Evolutionary conservation across 352 stramenopile genomes (phyloP), one percentile per base, ranked within the genome.

Genomic region (Phytopythium delawarense): DNA sequence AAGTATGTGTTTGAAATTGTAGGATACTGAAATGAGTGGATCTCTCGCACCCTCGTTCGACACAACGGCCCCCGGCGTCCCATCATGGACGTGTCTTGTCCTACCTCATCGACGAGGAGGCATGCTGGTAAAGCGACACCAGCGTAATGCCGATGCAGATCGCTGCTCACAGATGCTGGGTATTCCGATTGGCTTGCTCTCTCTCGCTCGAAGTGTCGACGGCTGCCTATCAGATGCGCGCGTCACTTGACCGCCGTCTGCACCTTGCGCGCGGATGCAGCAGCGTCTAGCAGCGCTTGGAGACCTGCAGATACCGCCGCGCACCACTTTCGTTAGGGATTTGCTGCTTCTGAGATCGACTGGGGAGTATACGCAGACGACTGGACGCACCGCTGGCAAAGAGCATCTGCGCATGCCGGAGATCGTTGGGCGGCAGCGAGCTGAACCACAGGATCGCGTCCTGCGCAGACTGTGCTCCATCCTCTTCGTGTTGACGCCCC

Each of bases 361-460:
- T 15, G 35, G 35, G 35, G 12, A 40, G 35, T 40, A 34, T 18
- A 30, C 2, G 34, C 35, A 40, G 35, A 40, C 2, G 7, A 40
- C 35, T 8, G 0, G 56, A 63, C 79, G 39, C 63, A 91, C 81
- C 78, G 55, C 56, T 81, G 15, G 62, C 61, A 45, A 91, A 91
- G 44, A 83, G 65, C 48, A 81, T 81, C 46, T 91, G 79, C 13
- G 81, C 76, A 50, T 84, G 66, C 1, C 81, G 79, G n/a, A 91
- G 62, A 44, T 87, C 73, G 65, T 65, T 79, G 4, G 81, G 81
- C 34, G 81, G 81, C 48, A 91, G 67, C n/a, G 81, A 88, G 54
- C 79, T 89, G 58, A 91, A 91, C 79, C 79, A 89, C 62, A 91
- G 71, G 48, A 91, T 76, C 2, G 77, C 67, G 12, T 75, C 61